Conservation (phyloP, 306 rosid species). For the Coriaria nepalensis region DNA sequence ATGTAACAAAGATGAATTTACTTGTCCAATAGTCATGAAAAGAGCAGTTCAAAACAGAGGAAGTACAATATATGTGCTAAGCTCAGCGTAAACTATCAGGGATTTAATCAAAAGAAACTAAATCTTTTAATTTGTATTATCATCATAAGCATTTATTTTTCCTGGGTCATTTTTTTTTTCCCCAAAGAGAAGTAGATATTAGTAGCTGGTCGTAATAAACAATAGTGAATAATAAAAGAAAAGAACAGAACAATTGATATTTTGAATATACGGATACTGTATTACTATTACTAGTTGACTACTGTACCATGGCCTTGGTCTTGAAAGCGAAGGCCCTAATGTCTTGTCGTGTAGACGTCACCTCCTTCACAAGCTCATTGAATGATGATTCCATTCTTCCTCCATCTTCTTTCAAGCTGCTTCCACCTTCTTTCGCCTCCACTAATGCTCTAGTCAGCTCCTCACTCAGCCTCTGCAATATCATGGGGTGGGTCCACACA, state of each 20-base stretch:
- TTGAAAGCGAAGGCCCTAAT: constrained; percentile 66
- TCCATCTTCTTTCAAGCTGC: constrained; percentile 25
- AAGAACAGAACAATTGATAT: neutral
- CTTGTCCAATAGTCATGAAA: too few species aligned
- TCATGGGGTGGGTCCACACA: neutral
- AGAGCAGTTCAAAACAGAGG: too few species aligned
- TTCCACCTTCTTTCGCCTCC: constrained; percentile 41
- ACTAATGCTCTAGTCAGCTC: constrained; percentile 58
- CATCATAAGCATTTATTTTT: too few species aligned
- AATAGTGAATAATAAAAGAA: too few species aligned
- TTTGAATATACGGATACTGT: neutral
- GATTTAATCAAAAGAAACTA: too few species aligned
- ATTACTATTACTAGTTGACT: neutral
- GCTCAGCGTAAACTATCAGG: too few species aligned
- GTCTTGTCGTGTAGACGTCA: constrained; percentile 48
- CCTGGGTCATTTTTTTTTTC: too few species aligned
- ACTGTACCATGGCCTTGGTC: constrained; percentile 73
- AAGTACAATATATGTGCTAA: too few species aligned
- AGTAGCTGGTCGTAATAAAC: too few species aligned
- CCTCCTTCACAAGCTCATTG: constrained; percentile 65
- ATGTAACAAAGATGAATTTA: too few species aligned
- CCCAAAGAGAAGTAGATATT: too few species aligned
- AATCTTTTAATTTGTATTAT: too few species aligned
- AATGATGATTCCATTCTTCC: constrained; percentile 23
- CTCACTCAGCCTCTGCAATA: constrained; percentile 57